A percentile compares a stretch with the other conserved stretches of the same genome.
phyloP scores from a whole-genome alignment of 352 stramenopile species.

The Globisporangium paddicum region DNA sequence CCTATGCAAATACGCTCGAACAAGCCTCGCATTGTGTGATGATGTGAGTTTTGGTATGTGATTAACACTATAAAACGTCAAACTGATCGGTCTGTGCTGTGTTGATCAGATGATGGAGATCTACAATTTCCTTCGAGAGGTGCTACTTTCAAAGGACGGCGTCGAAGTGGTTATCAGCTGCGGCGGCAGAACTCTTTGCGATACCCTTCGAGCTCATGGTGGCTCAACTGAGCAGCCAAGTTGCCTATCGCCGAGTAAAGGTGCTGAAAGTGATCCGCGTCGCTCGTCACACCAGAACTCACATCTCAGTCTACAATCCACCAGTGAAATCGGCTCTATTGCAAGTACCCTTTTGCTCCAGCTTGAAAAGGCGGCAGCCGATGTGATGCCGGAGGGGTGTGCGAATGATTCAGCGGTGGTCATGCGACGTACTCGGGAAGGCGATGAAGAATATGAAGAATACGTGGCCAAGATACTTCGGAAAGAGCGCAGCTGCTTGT shows the following conservation, averaged over 20 bases:
- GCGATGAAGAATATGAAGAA: conserved; percentile 29
- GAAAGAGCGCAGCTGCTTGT: conserved; percentile 25
- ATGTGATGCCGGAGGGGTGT: background rate
- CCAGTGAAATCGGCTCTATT: background rate
- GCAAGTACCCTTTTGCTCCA: conserved; percentile 14
- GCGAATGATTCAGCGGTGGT: background rate
- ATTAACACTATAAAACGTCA: no score
- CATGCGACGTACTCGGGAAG: conserved; percentile 8
- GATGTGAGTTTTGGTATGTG: conserved; percentile 12
- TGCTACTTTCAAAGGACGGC: conserved; percentile 43
- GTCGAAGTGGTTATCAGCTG: conserved; percentile 41
- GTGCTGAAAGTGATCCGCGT: background rate
- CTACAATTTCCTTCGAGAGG: conserved; percentile 59
- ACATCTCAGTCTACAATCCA: background rate
- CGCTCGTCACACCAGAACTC: background rate
- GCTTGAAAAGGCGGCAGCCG: conserved; percentile 22
- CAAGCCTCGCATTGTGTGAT: conserved; percentile 4
- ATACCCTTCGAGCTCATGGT: conserved; percentile 15
- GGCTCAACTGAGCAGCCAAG: background rate
- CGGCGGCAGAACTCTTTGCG: conserved; percentile 36
- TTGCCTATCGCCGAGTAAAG: background rate
- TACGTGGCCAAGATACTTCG: conserved; percentile 27
- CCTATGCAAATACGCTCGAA: conserved; percentile 15
- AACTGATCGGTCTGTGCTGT: background rate
- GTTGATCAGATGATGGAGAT: conserved; percentile 42